A percentile compares a stretch with the other conserved stretches of the same genome.
Evolutionary conservation across 2,329 filamentous ascomycete genomes (phyloP).

Genomic region (Seiridium cupressi): DNA sequence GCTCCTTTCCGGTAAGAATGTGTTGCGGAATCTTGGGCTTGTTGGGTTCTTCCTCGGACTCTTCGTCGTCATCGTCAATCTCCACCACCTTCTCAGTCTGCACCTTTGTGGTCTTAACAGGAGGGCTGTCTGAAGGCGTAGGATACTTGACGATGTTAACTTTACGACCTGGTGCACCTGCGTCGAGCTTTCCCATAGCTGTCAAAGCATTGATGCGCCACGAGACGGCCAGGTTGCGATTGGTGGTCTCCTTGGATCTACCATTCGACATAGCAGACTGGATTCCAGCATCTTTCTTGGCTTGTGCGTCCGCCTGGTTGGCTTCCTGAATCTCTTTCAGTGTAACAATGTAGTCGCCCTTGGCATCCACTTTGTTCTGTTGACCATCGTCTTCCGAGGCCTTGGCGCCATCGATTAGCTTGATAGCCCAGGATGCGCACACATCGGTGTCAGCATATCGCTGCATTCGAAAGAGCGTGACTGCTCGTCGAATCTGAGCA

Average conservation of each 20-base stretch:
- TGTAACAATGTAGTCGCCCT: constrained; percentile 47
- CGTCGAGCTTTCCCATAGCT: constrained; percentile 41
- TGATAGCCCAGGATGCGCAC: constrained; percentile 61
- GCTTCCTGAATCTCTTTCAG: constrained; percentile 27
- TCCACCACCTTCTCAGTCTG: constrained; percentile 1
- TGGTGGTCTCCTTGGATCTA: constrained; percentile 20
- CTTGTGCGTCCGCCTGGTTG: constrained; percentile 9
- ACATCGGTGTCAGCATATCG: constrained; percentile 73
- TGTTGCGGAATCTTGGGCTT: neutral
- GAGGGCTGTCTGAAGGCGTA: constrained; percentile 20
- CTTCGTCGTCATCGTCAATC: neutral
- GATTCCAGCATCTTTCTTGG: constrained; percentile 16
- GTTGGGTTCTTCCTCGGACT: constrained; percentile 1
- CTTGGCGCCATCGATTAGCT: constrained; percentile 36
- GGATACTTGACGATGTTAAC: constrained; percentile 37
- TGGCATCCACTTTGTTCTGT: constrained; percentile 35
- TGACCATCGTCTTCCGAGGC: constrained; percentile 35
- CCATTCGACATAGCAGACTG: constrained; percentile 16
- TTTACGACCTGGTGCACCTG: constrained; percentile 44
- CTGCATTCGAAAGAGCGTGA: constrained; percentile 68
- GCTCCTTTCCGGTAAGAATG: neutral
- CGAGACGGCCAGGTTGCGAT: constrained; percentile 39
- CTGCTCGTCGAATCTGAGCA: constrained; percentile 78
- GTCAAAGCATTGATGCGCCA: constrained; percentile 48
- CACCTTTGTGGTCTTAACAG: constrained; percentile 16